phyloP scores from a whole-genome alignment of 192 early-diverging fungal species.

The Entophlyctis helioformis region DNA sequence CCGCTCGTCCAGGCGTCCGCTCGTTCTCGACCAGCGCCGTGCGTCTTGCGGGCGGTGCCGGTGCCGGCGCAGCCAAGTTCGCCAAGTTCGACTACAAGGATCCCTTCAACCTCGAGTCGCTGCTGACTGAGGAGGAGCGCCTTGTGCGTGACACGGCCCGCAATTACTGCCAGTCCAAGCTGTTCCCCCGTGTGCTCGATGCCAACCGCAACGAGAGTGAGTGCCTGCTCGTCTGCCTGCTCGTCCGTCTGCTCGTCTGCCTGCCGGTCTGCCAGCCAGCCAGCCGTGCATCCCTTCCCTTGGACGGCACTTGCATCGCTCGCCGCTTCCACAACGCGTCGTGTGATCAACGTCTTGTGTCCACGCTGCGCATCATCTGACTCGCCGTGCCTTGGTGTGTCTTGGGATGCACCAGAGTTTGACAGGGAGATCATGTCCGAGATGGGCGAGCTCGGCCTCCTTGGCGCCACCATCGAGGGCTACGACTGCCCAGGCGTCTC shows the following conservation, averaged over 20 bases:
- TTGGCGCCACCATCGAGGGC: slow-evolving; percentile 89
- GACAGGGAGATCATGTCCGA: slow-evolving; percentile 85
- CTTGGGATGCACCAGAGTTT: no score
- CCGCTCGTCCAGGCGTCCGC: no score
- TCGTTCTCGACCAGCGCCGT: no score
- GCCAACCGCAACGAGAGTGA: slow-evolving; percentile 81
- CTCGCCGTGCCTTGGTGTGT: no score
- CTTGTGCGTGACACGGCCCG: slow-evolving; percentile 71
- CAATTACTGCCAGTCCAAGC: slow-evolving; percentile 78
- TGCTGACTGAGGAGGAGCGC: slow-evolving; percentile 85
- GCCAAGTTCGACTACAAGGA: slow-evolving; percentile 49
- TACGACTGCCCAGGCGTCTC: slow-evolving; percentile 97
- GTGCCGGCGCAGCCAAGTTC: slow-evolving; percentile 22
- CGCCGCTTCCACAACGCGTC: no score
- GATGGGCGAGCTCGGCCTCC: slow-evolving; percentile 85
- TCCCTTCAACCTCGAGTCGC: slow-evolving; percentile 67
- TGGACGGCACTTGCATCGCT: no score
- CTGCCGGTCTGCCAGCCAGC: no score
- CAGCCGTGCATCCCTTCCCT: no score
- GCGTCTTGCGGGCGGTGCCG: no score
- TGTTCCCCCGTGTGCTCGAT: slow-evolving; percentile 70
- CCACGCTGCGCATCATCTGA: no score
- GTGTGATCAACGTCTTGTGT: no score
- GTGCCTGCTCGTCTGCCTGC: not conserved
- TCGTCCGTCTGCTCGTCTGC: not conserved